Evolutionary conservation across 2,329 filamentous ascomycete species (phyloP), one percentile per base, ranked within the genome.

Genomic region (Ceratocystis lukuohia): DNA sequence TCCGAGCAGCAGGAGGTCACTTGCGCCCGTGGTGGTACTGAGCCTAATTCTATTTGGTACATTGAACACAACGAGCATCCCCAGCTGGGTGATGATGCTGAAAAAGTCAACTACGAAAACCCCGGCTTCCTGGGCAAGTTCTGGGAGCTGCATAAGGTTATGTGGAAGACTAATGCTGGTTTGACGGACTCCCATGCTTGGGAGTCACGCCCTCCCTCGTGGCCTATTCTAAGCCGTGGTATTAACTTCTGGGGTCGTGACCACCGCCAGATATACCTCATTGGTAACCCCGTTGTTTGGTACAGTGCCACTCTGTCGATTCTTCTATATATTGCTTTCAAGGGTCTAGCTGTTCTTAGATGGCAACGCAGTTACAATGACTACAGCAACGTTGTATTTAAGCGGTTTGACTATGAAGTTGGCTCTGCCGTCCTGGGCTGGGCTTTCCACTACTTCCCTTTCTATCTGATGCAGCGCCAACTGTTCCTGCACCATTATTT

Each of bases 181-280:
- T 84, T 99, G 62, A 90, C 94, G 30, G 94, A 99, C 73, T 96
- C 92, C 20, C 94, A 99, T 74, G 91, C 92, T 64, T 99, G 95
- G 94, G 94, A 99, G 75, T 97, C 94, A 61, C 89, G 94, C 59
- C 94, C 94, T 41, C 84, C 86, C 44, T 93, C 91, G 5, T 99
- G 94, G 94, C 94, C 94, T 25, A 84, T 95, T 67, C 84, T 99
- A 64, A 85, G 85, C 71, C 90, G 94, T 69, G 94, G 94, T 72
- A 99, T 99, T 82, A 99, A 99, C 80, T 99, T 99, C 82, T 99
- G 94, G 94, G 91, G 93, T 70, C 91, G 88, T 72, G 83, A 96
- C 72, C 83, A 96, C 75, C 90, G 91, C 69, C 94, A 99, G 75
- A 91, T 99, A 71, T 99, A 99, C 76, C 86, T 99, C 22, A 87